Evolutionary conservation across 2,329 filamentous ascomycete genomes (phyloP).

Genomic region (Trichoderma sp.): DNA sequence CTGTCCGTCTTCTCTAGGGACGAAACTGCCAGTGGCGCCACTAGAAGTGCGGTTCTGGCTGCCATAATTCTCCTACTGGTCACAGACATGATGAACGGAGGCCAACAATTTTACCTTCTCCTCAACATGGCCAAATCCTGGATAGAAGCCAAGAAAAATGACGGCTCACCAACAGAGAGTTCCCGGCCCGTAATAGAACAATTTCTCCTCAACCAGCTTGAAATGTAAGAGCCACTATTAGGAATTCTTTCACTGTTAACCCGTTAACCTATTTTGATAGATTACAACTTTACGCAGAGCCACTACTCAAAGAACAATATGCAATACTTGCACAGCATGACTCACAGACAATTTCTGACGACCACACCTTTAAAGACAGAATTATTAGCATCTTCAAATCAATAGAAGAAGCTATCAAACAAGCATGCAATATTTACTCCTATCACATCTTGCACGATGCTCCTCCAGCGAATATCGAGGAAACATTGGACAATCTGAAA

Average conservation of each 20-base stretch:
- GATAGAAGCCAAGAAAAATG: background rate
- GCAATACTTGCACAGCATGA: background rate
- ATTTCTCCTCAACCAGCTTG: background rate
- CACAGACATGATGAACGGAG: background rate
- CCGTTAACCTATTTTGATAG: background rate
- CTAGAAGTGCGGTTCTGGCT: background rate
- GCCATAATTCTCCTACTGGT: background rate
- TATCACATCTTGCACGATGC: background rate
- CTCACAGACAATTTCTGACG: background rate
- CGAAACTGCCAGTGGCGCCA: background rate
- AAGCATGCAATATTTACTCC: background rate
- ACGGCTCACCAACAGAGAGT: background rate
- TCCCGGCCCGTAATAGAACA: background rate
- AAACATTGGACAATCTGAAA: background rate
- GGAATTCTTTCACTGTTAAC: background rate
- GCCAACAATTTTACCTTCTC: background rate
- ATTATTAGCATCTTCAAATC: background rate
- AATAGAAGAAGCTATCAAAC: background rate
- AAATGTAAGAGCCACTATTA: background rate
- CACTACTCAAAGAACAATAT: background rate
- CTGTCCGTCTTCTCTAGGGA: background rate
- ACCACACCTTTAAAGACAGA: background rate
- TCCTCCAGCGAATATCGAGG: background rate
- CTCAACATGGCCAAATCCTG: background rate
- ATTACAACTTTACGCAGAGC: background rate